These are phyloP conservation scores for Typha latifolia DNA, from an alignment of 176 grass and related monocot species.

Conservation along the genomic window DNA sequence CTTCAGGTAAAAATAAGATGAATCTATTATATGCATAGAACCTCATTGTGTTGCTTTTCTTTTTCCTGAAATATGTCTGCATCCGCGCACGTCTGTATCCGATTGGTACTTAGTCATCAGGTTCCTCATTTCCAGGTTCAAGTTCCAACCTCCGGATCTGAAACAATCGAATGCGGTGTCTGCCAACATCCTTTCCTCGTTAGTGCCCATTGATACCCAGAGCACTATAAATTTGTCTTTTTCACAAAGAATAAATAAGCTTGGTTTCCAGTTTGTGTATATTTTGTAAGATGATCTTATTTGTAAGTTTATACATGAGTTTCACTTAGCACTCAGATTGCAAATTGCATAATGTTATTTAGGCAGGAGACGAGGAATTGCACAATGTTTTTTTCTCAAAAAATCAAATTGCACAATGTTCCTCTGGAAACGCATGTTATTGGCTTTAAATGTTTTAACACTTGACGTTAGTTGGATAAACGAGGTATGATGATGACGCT, in stretches of 20 bases:
- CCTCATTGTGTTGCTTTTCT: neutral
- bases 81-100: too few relatives aligned
- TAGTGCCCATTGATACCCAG: conserved; percentile 49
- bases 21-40: neutral
- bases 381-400: too few relatives aligned
- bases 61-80: neutral
- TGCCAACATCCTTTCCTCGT: conserved; percentile 96
- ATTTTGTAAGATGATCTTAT: neutral
- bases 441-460: too few relatives aligned
- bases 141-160: conserved; percentile 71
- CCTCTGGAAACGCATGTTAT: too few relatives aligned
- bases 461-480: too few relatives aligned
- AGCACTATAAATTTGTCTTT: neutral
- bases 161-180: conserved; percentile 88
- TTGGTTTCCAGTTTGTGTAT: neutral
- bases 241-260: neutral
- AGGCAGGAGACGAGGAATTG: too few relatives aligned
- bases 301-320: neutral
- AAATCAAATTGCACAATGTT: too few relatives aligned
- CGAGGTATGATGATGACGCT: too few relatives aligned
- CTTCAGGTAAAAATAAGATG: conserved; percentile 52
- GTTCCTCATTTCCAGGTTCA: conserved; percentile 51
- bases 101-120: neutral
- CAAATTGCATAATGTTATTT: too few relatives aligned
- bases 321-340: neutral